Base-by-base conservation (phyloP, 2,329 filamentous ascomycete genomes). In the Sarocladiaceae sp. region DNA sequence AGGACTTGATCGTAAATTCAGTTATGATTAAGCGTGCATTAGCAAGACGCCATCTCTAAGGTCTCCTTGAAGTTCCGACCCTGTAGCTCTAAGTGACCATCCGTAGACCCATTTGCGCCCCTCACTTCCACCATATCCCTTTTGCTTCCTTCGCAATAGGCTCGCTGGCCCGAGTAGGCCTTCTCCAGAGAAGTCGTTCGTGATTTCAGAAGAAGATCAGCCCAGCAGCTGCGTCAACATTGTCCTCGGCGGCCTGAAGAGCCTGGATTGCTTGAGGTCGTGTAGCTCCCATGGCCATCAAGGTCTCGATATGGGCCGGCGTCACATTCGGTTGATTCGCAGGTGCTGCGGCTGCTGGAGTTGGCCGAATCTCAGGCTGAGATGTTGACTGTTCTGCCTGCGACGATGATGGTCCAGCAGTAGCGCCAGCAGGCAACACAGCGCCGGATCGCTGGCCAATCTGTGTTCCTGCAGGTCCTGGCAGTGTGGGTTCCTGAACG, bases 221-320 rank as follows among this genome's bases (percentile, higher is more conserved):
- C 47, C 87, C 85, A 44, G 91, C 92, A n/a, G 93, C 93, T 57
- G 86, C 83, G 56, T 97, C 90, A 7, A 97, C 82, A 62, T 97
- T 89, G 18, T 94, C 93, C 18, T 84, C 84, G 15, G 89, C 88
- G 26, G 90, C 89, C 62, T 91, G 83, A 50, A 99, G 74, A 2
- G 92, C 91, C 54, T 87, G 83, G 50, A 94, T 78, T 1, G 92
- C 93, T 59, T 90, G 80, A 55, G 87, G 80, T 51, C 86, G 78
- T 2, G 85, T 82, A 58, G 94, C 91, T 0, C 93, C 92, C 58
- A 97, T 76, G 44, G 83, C 80, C 46, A 87, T 79, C 33, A 97
- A 80, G 61, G 87, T 86, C 50, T 89, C 82, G 52, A 97, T 84
- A 28, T 86, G 79, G 57, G 87, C 84, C 48, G 83, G 80, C 20